These are phyloP conservation scores for Rhizoclosmatium globosum DNA, from an alignment of 192 early-diverging fungal species.

Conservation along the genomic window DNA sequence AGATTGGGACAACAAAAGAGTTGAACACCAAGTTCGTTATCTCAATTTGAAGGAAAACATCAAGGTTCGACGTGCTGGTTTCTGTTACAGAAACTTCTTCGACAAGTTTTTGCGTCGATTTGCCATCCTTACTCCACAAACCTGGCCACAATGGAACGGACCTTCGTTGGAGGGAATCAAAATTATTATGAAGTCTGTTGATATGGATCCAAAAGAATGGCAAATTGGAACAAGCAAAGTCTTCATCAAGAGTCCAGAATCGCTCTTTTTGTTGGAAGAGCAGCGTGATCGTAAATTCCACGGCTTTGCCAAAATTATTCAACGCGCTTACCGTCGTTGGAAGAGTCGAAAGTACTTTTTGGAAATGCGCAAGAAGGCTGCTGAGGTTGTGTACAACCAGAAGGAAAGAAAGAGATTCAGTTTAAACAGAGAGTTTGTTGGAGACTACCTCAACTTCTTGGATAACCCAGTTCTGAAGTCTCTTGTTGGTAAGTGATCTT, in stretches of 20 bases:
- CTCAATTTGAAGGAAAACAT: constrained; percentile 98
- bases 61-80: constrained; percentile 93
- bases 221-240: constrained; percentile 95
- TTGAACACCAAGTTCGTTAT: constrained; percentile 97
- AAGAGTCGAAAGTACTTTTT: constrained; percentile 90
- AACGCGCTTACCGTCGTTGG: constrained; percentile 86
- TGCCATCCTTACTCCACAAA: constrained; percentile 85
- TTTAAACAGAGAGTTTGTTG: constrained; percentile 85
- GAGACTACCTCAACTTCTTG: constrained; percentile 84
- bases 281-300: constrained; percentile 96
- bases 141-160: constrained; percentile 82
- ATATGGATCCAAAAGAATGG: constrained; percentile 88
- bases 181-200: constrained; percentile 86
- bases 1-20: constrained; percentile 91
- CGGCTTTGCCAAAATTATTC: constrained; percentile 92
- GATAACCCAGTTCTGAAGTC: constrained; percentile 65
- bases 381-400: constrained; percentile 84
- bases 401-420: constrained; percentile 94
- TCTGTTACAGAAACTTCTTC: constrained; percentile 94
- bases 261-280: constrained; percentile 90
- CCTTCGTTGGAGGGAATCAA: constrained; percentile 73
- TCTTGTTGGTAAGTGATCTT: constrained; percentile 54
- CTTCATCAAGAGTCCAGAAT: constrained; percentile 96
- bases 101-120: constrained; percentile 84
- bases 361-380: constrained; percentile 93